Evolutionary conservation across 495 filamentous ascomycete species (phyloP), one percentile per base, ranked within the genome.

Genomic region (Cladorrhinum samala): DNA sequence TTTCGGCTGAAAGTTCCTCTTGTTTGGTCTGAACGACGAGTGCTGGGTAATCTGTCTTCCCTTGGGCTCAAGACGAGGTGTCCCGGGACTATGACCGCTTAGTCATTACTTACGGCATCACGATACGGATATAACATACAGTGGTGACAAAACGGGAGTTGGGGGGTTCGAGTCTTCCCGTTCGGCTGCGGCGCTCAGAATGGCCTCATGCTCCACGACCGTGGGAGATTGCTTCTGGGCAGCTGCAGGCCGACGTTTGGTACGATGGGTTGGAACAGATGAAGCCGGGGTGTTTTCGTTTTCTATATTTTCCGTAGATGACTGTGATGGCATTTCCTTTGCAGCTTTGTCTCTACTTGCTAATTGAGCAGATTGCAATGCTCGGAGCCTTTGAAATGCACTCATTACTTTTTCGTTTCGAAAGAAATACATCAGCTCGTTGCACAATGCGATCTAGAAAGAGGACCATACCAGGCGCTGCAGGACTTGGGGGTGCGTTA

Each of bases 1-100:
- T 16, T 63, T 67, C 37, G 53, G 60, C 25, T 68, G 65, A 27
- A 72, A 62, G 43, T 74, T 79, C n/a, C 58, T 61, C 55, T 69
- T 72, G 46, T 53, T 65, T 4, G 72, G 75, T 44, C 63, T 68
- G 52, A 79, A 77, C 46, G 65, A 71, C 1, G 77, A 76, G 19
- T 75, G 60, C 6, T 53, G 55, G 9, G 16, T 46, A 39, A 57
- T n/a, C 17, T 24, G 25, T 6, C 8, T 18, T 14, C 20, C 9
- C 14, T 3, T 23, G 33, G 53, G 9, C 17, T 50, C 47, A 5
- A 23, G 8, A 33, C 27, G 13, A 3, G 46, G 46, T 19, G 53
- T 50, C 13, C 37, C 14, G 8, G 47, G 16, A 8, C 45, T 49
- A 13, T 33, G n/a, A n/a, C n/a, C n/a, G n/a, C n/a, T n/a, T 24